A percentile compares a stretch with the other conserved stretches of the same genome.
These are phyloP conservation scores for Crithidia fasciculata DNA, from an alignment of 208 protist species.

Conservation along the genomic window DNA sequence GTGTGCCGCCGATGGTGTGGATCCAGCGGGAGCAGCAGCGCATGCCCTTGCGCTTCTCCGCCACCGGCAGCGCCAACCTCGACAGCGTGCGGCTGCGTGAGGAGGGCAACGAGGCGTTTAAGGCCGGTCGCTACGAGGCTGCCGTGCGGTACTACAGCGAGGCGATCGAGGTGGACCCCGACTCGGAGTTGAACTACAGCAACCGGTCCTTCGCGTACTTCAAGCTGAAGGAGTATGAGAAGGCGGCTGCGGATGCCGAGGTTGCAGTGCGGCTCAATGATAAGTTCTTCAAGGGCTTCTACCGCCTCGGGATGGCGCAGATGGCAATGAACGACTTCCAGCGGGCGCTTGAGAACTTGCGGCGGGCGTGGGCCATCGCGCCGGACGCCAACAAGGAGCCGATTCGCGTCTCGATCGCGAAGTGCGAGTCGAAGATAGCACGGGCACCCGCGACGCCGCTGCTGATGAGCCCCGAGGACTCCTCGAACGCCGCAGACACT, in stretches of 20 bases:
- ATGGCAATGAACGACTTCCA: slow-evolving; percentile 42
- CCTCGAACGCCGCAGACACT: neutral
- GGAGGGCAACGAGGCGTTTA: slow-evolving; percentile 75
- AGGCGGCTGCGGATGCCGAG: slow-evolving; percentile 46
- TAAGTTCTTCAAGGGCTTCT: slow-evolving; percentile 68
- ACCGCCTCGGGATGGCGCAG: slow-evolving; percentile 59
- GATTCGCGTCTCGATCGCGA: slow-evolving; percentile 44
- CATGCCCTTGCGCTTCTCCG: slow-evolving; percentile 29
- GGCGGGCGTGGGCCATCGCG: slow-evolving; percentile 36
- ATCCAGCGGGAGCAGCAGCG: slow-evolving; percentile 74
- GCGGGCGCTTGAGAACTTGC: slow-evolving; percentile 46
- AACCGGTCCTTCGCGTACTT: slow-evolving; percentile 80
- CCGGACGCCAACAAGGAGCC: slow-evolving; percentile 39
- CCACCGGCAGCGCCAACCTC: slow-evolving; percentile 28
- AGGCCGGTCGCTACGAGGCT: slow-evolving; percentile 42
- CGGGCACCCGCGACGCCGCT: slow-evolving; percentile 46
- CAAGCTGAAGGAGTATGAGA: slow-evolving; percentile 48
- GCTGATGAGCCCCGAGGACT: slow-evolving; percentile 22
- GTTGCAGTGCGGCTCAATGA: slow-evolving; percentile 49
- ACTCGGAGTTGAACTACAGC: slow-evolving; percentile 57
- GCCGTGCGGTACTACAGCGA: slow-evolving; percentile 75
- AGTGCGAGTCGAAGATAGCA: slow-evolving; percentile 72
- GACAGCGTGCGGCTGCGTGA: slow-evolving; percentile 51
- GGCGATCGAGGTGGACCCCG: slow-evolving; percentile 64
- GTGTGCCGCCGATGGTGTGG: slow-evolving; percentile 63